These are phyloP conservation scores for Sequoiadendron giganteum DNA, from an alignment of 75 land plant genomes.

Conservation along the genomic window DNA sequence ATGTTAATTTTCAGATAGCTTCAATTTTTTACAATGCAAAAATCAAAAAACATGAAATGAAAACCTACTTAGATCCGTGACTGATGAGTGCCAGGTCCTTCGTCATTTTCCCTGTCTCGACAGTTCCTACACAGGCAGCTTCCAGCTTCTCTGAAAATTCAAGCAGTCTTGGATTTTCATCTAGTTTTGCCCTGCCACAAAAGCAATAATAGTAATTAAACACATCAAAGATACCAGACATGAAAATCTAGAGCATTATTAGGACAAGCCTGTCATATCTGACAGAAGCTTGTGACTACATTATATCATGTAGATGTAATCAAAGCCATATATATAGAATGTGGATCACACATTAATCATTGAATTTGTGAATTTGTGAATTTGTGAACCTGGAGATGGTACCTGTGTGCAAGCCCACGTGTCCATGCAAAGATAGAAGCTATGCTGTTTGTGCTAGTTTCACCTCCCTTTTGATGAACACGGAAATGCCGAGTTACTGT, in stretches of 20 bases:
- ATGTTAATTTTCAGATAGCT: background rate
- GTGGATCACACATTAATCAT: background rate
- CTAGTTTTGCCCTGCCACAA: conserved; percentile 72
- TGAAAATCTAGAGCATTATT: background rate
- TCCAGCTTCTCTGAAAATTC: conserved; percentile 88
- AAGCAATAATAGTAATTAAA: background rate
- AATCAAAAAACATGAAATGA: background rate
- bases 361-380: background rate
- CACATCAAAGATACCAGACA: background rate
- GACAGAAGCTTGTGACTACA: background rate
- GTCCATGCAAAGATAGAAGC: conserved; percentile 99
- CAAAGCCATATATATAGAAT: background rate
- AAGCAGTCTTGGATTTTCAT: conserved; percentile 63
- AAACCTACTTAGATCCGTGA: conserved; percentile 82
- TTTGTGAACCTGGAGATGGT: background rate
- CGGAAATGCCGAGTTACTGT: conserved; percentile 94
- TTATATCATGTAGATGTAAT: background rate
- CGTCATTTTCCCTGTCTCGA: conserved; percentile 93
- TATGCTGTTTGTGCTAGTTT: conserved; percentile 97
- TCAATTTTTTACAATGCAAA: background rate
- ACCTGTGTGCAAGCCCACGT: conserved; percentile 94
- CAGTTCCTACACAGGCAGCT: conserved; percentile 78
- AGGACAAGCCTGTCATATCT: background rate
- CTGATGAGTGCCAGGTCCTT: conserved; percentile 86
- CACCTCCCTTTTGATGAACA: conserved; percentile 96